Percentiles rank a stretch among this genome's conserved stretches.
Conservation (phyloP, 352 stramenopile species). For the Thalassiosira hispida region DNA sequence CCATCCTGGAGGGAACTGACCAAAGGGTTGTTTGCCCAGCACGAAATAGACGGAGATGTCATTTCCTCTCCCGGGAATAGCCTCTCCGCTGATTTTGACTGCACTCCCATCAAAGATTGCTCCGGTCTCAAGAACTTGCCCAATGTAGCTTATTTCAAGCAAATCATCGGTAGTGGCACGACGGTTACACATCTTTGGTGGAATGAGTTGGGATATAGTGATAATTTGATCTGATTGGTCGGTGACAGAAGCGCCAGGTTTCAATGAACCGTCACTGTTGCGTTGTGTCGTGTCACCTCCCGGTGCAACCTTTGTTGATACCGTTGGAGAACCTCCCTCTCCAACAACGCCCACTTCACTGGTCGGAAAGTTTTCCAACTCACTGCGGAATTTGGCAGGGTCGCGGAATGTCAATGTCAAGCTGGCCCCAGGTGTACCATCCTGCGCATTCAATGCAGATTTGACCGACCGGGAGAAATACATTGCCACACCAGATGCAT, state of each 20-base stretch:
- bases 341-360: constrained; percentile 6
- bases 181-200: constrained; percentile 71
- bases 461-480: constrained; percentile 62
- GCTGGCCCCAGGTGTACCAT: constrained; percentile 10
- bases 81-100: constrained; percentile 76
- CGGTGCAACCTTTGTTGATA: constrained; percentile 77
- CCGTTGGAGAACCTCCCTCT: constrained; percentile 12
- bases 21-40: constrained; percentile 80
- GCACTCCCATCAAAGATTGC: constrained; percentile 79
- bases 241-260: constrained; percentile 42
- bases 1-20: constrained; percentile 80
- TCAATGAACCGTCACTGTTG: constrained; percentile 59
- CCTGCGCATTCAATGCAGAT: constrained; percentile 10
- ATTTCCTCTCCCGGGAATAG: constrained; percentile 74
- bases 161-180: constrained; percentile 72
- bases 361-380: constrained; percentile 47
- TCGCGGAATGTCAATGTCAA: constrained; percentile 73
- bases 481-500: constrained; percentile 68
- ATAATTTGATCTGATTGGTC: constrained; percentile 72
- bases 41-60: constrained; percentile 82
- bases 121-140: constrained; percentile 70
- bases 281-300: constrained; percentile 71
- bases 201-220: constrained; percentile 71
- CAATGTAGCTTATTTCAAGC: constrained; percentile 81
- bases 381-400: constrained; percentile 61